Conservation (phyloP, 2,329 filamentous ascomycete genomes). For the Moelleriella libera region DNA sequence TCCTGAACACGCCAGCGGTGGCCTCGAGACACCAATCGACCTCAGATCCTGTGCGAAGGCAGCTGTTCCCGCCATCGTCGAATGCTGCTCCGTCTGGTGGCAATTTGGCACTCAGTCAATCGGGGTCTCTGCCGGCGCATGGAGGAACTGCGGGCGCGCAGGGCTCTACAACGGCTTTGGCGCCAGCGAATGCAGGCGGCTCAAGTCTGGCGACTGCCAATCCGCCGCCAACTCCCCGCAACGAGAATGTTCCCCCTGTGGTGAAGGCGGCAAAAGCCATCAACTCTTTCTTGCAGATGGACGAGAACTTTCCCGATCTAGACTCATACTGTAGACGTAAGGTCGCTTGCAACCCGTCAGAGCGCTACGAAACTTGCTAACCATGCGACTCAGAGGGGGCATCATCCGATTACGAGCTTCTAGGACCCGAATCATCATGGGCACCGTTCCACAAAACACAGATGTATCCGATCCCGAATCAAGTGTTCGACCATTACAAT, state of each 20-base stretch:
- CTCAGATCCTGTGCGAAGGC: slow-evolving; percentile 34
- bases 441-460: slow-evolving; percentile 79
- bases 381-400: slow-evolving; percentile 53
- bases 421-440: slow-evolving; percentile 54
- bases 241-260: slow-evolving; percentile 46
- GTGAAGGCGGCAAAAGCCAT: slow-evolving; percentile 72
- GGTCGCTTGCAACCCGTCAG: slow-evolving; percentile 19
- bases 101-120: slow-evolving; percentile 6
- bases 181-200: slow-evolving; percentile 11
- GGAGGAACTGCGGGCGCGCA: background rate
- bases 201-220: slow-evolving; percentile 16
- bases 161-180: slow-evolving; percentile 7
- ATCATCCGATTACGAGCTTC: slow-evolving; percentile 83
- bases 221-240: slow-evolving; percentile 28
- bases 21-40: slow-evolving; percentile 29
- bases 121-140: background rate
- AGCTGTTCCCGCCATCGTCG: slow-evolving; percentile 29
- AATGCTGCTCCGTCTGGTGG: slow-evolving; percentile 3
- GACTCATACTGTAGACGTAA: slow-evolving; percentile 81
- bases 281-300: slow-evolving; percentile 61
- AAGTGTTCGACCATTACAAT: slow-evolving; percentile 88
- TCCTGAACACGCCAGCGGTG: slow-evolving; percentile 58
- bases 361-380: slow-evolving; percentile 4
- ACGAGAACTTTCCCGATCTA: slow-evolving; percentile 74
- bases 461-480: slow-evolving; percentile 81